Evolutionary conservation across 2,329 filamentous ascomycete species (phyloP).

Genomic region (Beauveria pseudobassiana): DNA sequence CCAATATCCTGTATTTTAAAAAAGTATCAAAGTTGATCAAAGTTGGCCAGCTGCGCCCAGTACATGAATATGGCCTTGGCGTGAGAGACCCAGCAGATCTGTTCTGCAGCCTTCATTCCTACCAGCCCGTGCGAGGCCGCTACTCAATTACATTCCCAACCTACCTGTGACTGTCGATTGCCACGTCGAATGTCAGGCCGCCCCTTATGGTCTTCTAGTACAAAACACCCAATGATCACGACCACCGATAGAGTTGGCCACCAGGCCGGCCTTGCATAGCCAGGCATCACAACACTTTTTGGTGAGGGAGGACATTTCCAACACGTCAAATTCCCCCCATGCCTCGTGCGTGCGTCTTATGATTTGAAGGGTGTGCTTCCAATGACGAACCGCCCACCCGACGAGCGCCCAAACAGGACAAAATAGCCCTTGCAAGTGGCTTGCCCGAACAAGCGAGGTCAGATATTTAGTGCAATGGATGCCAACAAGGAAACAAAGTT

Average conservation of each 20-base stretch:
- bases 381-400: no score
- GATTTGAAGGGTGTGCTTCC: not conserved
- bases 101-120: not conserved
- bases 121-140: not conserved
- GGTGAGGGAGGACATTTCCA: not conserved
- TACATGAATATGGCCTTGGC: not conserved
- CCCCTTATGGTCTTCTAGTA: not conserved
- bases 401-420: no score
- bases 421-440: not conserved
- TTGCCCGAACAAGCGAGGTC: no score
- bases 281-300: conserved; percentile 1
- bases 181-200: conserved; percentile 9
- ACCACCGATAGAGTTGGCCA: conserved; percentile 1
- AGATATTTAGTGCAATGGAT: no score
- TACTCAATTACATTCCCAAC: not conserved
- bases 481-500: no score
- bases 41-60: not conserved
- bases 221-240: not conserved
- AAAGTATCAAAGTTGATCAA: not conserved
- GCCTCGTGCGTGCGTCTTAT: conserved; percentile 3
- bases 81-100: not conserved
- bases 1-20: not conserved
- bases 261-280: conserved; percentile 9
- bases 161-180: not conserved
- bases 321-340: no score